Conservation (phyloP, 139 green algal species). For the Chlamydomonas applanata region DNA sequence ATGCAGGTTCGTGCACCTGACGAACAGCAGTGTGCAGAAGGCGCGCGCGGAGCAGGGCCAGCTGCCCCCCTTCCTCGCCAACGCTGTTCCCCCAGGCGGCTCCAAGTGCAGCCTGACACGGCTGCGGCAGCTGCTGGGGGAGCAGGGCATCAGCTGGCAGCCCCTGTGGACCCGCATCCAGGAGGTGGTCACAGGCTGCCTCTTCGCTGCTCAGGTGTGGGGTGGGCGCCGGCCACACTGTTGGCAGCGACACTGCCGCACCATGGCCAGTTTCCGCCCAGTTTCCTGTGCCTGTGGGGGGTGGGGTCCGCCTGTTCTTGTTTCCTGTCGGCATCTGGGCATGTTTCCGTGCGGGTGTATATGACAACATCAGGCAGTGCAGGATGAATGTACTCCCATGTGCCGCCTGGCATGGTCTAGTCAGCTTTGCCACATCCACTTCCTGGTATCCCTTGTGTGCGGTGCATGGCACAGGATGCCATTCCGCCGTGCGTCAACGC, state of each 20-base stretch:
- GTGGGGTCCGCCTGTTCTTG: too few species aligned
- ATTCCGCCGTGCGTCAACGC: conserved; percentile 47
- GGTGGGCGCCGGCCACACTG: too few species aligned
- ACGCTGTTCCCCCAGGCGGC: conserved; percentile 8
- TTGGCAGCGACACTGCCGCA: too few species aligned
- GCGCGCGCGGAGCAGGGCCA: conserved; percentile 5
- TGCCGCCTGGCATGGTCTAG: too few species aligned
- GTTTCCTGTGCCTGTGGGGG: not conserved
- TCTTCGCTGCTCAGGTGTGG: conserved; percentile 40
- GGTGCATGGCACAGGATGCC: conserved; percentile 29
- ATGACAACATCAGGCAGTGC: not conserved
- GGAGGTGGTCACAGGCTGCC: conserved; percentile 35
- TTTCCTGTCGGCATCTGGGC: too few species aligned
- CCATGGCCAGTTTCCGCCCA: not conserved
- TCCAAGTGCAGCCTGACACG: conserved; percentile 46
- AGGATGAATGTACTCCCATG: not conserved
- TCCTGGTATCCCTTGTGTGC: too few species aligned
- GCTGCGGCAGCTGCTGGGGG: conserved; percentile 33
- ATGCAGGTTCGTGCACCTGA: conserved; percentile 68
- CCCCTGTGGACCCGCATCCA: conserved; percentile 50
- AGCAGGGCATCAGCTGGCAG: conserved; percentile 38
- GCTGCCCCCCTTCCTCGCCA: conserved; percentile 21
- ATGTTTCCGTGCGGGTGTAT: too few species aligned
- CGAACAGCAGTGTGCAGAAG: conserved; percentile 61
- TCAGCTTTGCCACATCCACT: too few species aligned